Evolutionary conservation across 768 basidiomycete species (phyloP).

Genomic region (Amanita fuliginea): DNA sequence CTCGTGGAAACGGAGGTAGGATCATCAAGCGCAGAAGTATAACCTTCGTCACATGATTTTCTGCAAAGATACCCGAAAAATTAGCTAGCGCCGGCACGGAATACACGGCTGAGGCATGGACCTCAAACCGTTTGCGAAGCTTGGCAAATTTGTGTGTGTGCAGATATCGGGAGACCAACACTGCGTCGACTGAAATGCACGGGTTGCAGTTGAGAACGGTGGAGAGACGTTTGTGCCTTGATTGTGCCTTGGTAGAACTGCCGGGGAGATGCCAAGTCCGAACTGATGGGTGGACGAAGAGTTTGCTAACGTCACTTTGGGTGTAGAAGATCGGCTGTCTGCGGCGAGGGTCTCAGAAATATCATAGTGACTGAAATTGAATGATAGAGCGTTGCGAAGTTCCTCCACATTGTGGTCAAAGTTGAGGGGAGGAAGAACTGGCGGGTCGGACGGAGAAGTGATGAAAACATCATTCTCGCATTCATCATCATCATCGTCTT

Average conservation of each 20-base stretch:
- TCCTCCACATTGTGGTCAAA: slow-evolving; percentile 21
- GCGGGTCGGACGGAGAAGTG: slow-evolving; percentile 19
- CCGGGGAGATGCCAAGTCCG: slow-evolving; percentile 5
- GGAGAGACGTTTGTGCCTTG: slow-evolving; percentile 17
- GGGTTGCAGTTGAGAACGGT: slow-evolving; percentile 32
- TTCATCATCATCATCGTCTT: slow-evolving; percentile 20
- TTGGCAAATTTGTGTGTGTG: slow-evolving; percentile 9
- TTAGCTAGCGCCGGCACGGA: slow-evolving; percentile 54
- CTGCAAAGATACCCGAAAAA: slow-evolving; percentile 26
- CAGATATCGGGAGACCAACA: slow-evolving; percentile 13
- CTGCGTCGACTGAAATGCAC: slow-evolving; percentile 31
- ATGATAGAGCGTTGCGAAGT: slow-evolving; percentile 19
- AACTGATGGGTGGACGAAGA: slow-evolving; percentile 18
- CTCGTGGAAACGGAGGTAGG: neutral
- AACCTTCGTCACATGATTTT: slow-evolving; percentile 4
- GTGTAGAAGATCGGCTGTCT: slow-evolving; percentile 8
- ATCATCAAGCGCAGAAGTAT: neutral
- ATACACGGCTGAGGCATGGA: slow-evolving; percentile 38
- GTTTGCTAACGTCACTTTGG: slow-evolving; percentile 11
- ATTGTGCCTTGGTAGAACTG: slow-evolving; percentile 1
- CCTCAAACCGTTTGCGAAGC: slow-evolving; percentile 48
- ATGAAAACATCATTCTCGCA: slow-evolving; percentile 11
- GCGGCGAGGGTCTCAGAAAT: neutral
- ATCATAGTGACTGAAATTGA: slow-evolving; percentile 22
- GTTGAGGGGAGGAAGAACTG: slow-evolving; percentile 22